Conservation (phyloP, 805 yeast species). For the Scheffersomyces ergatensis region DNA sequence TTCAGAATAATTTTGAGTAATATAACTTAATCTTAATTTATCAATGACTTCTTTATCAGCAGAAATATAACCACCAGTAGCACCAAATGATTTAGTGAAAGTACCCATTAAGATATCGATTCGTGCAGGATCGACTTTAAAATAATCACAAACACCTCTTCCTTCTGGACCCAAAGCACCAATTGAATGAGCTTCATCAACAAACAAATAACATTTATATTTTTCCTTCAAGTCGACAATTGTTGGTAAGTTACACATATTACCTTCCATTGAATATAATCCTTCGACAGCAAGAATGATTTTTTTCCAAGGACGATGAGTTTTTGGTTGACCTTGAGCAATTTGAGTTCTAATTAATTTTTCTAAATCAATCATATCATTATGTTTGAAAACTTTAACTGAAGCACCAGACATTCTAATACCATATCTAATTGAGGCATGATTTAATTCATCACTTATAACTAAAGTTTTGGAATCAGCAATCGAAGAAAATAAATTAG, state of each 20-base stretch:
- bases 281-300: conserved; percentile 88
- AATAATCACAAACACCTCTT: conserved; percentile 93
- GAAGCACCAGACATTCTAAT: conserved; percentile 90
- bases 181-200: conserved; percentile 97
- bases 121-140: conserved; percentile 69
- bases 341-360: conserved; percentile 76
- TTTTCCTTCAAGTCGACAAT: conserved; percentile 71
- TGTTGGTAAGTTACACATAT: conserved; percentile 76
- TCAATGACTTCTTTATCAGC: conserved; percentile 69
- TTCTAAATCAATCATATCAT: conserved; percentile 81
- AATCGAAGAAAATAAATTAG: conserved; percentile 76
- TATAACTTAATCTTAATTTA: conserved; percentile 66
- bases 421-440: conserved; percentile 94
- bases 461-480: conserved; percentile 87
- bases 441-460: conserved; percentile 91
- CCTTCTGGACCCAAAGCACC: conserved; percentile 98
- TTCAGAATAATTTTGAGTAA: conserved; percentile 78
- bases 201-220: conserved; percentile 85
- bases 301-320: conserved; percentile 95
- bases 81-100: conserved; percentile 95
- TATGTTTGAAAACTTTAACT: conserved; percentile 88
- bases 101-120: conserved; percentile 97
- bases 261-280: conserved; percentile 90
- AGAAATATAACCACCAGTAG: conserved; percentile 97
- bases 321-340: conserved; percentile 90